Evolutionary conservation across 371 early-diverging fungal genomes (phyloP), one percentile per base, ranked within the genome.

Genomic region (Fennellomyces sp.): DNA sequence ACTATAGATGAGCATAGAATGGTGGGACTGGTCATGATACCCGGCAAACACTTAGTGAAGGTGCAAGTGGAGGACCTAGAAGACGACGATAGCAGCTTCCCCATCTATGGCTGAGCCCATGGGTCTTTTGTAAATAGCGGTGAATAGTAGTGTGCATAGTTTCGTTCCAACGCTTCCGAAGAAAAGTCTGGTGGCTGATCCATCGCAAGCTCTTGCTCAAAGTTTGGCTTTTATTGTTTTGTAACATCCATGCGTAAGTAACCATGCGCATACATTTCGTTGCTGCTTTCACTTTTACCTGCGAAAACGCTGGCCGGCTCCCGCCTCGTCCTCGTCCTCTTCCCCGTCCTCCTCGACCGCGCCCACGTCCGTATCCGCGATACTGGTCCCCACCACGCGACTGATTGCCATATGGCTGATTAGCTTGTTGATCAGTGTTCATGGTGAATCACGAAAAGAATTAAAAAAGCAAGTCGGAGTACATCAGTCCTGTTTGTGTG

Each of bases 11-110:
- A 84, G 53, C 68, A 83, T 65, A 77, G 94, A 23, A 77, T 84
- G 31, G 92, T 95, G 21, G 93, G 93, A 5, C 72, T 93, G 57
- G 82, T 93, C 64, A 93, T 95, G 95, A 86, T 95, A 13, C 95
- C 95, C 1, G 95, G 95, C 23, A 81, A 87, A 52, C 93, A 93
- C 63, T 63, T 94, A 8, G 83, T 86, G 35, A 86, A 83, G 55
- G 77, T 82, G 10, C 88, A 90, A 64, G 79, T 88, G 19, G 91
- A 93, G 73, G 83, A 86, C 61, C 65, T 86, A 12, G 81, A 83
- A 23, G 45, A 45, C 21, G 45, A 45, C 21, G 45, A 45, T 45
- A 45, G 17, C 17, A 19, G 45, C 7, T 45, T 45, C n/a, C 45
- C 45, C n/a, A 45, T 45, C 5, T 45, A 45, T 23, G 45, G 45